phyloP scores from a whole-genome alignment of 2,329 filamentous ascomycete species.

The Aspergillus neoniger region DNA sequence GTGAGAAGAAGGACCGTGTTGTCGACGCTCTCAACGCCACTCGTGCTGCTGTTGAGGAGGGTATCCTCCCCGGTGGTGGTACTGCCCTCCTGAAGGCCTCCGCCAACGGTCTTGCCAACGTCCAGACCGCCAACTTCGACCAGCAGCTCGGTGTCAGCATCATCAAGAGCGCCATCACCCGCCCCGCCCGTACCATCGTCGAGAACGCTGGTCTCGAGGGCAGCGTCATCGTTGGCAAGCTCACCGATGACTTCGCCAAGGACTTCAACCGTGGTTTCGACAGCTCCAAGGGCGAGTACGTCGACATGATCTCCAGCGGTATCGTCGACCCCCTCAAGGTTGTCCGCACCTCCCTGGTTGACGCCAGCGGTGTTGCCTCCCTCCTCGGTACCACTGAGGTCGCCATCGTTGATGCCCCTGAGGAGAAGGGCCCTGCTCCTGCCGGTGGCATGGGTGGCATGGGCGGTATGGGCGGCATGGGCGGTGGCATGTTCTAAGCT shows the following conservation, averaged over 20 bases:
- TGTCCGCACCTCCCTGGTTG: slow-evolving; percentile 90
- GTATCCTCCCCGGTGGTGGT: slow-evolving; percentile 97
- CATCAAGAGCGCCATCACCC: slow-evolving; percentile 96
- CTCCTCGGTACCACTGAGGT: slow-evolving; percentile 98
- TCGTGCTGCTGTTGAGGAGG: slow-evolving; percentile 96
- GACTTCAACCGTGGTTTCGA: slow-evolving; percentile 99
- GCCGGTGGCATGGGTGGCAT: slow-evolving; percentile 54
- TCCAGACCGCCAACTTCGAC: slow-evolving; percentile 96
- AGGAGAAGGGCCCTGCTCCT: slow-evolving; percentile 74
- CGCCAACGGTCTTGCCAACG: slow-evolving; percentile 75
- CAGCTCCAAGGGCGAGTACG: slow-evolving; percentile 94
- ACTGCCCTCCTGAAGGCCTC: slow-evolving; percentile 97
- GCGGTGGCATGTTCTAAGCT: slow-evolving; percentile 67
- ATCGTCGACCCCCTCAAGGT: slow-evolving; percentile 99
- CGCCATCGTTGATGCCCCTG: slow-evolving; percentile 91
- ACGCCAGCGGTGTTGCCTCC: slow-evolving; percentile 94
- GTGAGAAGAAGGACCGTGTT: slow-evolving; percentile 99
- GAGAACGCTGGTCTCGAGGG: slow-evolving; percentile 98
- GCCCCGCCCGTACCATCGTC: slow-evolving; percentile 89
- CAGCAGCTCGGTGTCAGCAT: slow-evolving; percentile 98
- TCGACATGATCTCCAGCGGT: slow-evolving; percentile 96
- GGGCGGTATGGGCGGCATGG: slow-evolving; percentile 65
- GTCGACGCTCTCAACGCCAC: slow-evolving; percentile 98
- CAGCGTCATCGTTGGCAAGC: slow-evolving; percentile 95
- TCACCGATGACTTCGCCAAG: slow-evolving; percentile 83